phyloP scores from a whole-genome alignment of 257 asterid species.

The Fraxinus americana region DNA sequence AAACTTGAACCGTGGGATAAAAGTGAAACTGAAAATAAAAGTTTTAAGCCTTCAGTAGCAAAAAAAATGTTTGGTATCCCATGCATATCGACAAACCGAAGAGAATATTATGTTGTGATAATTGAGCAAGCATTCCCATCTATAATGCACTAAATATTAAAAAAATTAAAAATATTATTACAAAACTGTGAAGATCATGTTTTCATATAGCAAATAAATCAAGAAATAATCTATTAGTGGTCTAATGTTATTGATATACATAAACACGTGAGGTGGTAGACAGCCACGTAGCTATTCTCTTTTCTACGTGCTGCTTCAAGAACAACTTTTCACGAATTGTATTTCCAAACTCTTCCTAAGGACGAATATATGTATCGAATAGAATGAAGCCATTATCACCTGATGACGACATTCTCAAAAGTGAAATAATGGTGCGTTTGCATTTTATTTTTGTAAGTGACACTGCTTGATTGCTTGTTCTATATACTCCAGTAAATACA shows the following conservation, averaged over 20 bases:
- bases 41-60: too few species aligned
- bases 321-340: conserved; percentile 26
- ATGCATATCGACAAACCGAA: neutral
- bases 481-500: conserved; percentile 25
- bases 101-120: neutral
- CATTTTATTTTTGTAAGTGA: conserved; percentile 32
- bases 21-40: too few species aligned
- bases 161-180: neutral
- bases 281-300: conserved; percentile 23
- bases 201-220: neutral
- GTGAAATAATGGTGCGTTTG: conserved; percentile 13
- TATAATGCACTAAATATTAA: neutral
- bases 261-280: conserved; percentile 24
- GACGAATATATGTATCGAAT: conserved; percentile 32
- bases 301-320: conserved; percentile 23
- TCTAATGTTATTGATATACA: conserved; percentile 33
- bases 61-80: neutral
- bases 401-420: conserved; percentile 18
- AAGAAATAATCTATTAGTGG: neutral
- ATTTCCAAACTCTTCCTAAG: conserved; percentile 25
- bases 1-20: too few species aligned
- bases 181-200: neutral
- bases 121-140: neutral
- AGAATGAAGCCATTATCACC: conserved; percentile 32
- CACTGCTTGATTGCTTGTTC: conserved; percentile 35